These are phyloP conservation scores for Funneliformis geosporum DNA, from an alignment of 192 early-diverging fungal species.

Conservation along the genomic window DNA sequence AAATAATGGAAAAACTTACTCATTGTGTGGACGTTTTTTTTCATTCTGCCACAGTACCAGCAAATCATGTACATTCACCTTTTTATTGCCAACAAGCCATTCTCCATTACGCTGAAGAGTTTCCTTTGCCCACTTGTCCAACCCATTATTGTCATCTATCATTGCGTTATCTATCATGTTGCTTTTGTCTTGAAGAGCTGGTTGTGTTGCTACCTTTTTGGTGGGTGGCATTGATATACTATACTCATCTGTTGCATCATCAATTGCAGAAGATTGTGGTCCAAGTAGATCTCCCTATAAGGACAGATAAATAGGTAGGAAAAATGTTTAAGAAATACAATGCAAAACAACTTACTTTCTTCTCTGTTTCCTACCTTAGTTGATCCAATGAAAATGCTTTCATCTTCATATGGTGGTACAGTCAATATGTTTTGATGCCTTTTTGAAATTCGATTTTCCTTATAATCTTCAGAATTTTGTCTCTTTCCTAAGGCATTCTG, in stretches of 20 bases:
- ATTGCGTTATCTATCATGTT: not conserved
- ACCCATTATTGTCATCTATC: constrained; percentile 8
- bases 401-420: too few relatives aligned
- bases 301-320: too few relatives aligned
- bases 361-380: too few relatives aligned
- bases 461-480: constrained; percentile 10
- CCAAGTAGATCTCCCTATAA: too few relatives aligned
- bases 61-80: constrained; percentile 22
- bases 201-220: too few relatives aligned
- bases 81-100: constrained; percentile 22
- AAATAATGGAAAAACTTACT: constrained; percentile 23
- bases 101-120: constrained; percentile 32
- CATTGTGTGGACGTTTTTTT: constrained; percentile 17
- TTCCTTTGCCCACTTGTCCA: constrained; percentile 19
- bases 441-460: constrained; percentile 13
- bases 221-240: too few relatives aligned
- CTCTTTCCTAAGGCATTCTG: constrained; percentile 18
- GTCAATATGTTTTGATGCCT: not conserved
- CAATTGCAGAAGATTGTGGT: too few relatives aligned
- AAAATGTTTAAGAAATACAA: too few relatives aligned
- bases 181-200: too few relatives aligned
- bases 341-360: too few relatives aligned
- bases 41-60: constrained; percentile 7
- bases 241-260: too few relatives aligned
- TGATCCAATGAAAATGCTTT: too few relatives aligned